Conservation (phyloP, 1,139 yeast species). For the Entelexis paramagnoliae region DNA sequence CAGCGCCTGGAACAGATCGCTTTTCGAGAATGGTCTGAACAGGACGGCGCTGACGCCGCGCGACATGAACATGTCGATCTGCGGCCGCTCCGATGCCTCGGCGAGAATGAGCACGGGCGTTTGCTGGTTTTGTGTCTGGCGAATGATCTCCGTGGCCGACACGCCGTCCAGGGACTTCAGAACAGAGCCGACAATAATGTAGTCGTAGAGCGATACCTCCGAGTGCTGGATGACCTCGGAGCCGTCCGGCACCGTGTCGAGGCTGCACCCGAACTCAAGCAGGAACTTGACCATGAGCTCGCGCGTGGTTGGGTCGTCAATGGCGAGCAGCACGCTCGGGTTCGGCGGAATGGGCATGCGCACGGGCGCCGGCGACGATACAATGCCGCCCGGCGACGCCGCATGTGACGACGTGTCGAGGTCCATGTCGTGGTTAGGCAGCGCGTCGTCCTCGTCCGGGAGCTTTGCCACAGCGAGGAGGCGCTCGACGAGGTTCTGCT, state of each 20-base stretch:
- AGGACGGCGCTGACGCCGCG: slow-evolving; percentile 23
- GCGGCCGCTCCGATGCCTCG: slow-evolving; percentile 12
- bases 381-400: slow-evolving; percentile 1
- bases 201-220: slow-evolving; percentile 34
- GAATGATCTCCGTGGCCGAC: slow-evolving; percentile 21
- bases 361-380: slow-evolving; percentile 1
- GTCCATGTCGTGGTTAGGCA: not conserved
- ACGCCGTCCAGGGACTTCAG: slow-evolving; percentile 24
- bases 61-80: slow-evolving; percentile 13
- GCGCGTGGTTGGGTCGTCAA: slow-evolving; percentile 78
- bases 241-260: slow-evolving; percentile 88
- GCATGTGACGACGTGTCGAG: not conserved
- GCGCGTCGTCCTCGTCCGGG: slow-evolving; percentile 9
- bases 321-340: slow-evolving; percentile 54
- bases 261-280: slow-evolving; percentile 81
- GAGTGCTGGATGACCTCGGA: slow-evolving; percentile 74
- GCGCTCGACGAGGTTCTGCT: slow-evolving; percentile 37
- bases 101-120: slow-evolving; percentile 22
- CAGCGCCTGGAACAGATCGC: slow-evolving; percentile 17
- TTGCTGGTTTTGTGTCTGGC: slow-evolving; percentile 14
- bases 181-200: slow-evolving; percentile 22
- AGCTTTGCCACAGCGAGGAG: slow-evolving; percentile 12
- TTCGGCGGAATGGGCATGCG: not conserved
- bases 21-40: slow-evolving; percentile 23
- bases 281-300: slow-evolving; percentile 46